Evolutionary conservation across 345 rosid genomes (phyloP).

Genomic region (Syzygium grande): DNA sequence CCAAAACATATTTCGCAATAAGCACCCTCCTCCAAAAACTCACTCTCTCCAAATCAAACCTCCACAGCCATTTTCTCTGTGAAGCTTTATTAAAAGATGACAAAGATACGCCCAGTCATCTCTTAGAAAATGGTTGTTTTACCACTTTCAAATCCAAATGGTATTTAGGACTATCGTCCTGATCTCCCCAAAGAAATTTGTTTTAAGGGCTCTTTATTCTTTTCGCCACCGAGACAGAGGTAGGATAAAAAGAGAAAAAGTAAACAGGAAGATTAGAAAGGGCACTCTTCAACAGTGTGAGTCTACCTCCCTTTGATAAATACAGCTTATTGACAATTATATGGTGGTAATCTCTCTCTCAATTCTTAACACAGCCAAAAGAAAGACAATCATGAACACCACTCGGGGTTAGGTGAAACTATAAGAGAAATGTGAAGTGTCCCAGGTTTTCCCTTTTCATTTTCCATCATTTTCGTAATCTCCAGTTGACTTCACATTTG

Average conservation of each 20-base stretch:
- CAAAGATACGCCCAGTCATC: neutral
- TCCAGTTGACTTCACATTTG: no score
- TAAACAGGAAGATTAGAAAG: no score
- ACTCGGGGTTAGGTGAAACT: neutral
- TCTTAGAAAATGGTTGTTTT: neutral
- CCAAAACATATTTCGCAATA: neutral
- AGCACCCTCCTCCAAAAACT: neutral
- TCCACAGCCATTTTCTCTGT: neutral
- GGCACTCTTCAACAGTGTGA: no score
- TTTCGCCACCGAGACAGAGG: neutral
- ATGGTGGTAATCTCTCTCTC: neutral
- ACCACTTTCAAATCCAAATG: neutral
- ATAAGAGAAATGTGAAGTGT: neutral
- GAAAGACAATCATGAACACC: neutral
- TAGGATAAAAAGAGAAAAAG: neutral
- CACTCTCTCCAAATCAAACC: neutral
- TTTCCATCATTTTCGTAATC: no score
- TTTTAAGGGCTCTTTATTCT: neutral
- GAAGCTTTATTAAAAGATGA: neutral
- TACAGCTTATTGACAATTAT: no score
- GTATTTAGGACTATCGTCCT: neutral
- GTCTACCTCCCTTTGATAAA: no score
- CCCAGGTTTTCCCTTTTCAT: no score
- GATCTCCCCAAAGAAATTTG: neutral
- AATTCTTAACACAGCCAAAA: neutral